These are phyloP conservation scores for Cunninghamia lanceolata DNA, from an alignment of 75 land plant species.

Conservation along the genomic window DNA sequence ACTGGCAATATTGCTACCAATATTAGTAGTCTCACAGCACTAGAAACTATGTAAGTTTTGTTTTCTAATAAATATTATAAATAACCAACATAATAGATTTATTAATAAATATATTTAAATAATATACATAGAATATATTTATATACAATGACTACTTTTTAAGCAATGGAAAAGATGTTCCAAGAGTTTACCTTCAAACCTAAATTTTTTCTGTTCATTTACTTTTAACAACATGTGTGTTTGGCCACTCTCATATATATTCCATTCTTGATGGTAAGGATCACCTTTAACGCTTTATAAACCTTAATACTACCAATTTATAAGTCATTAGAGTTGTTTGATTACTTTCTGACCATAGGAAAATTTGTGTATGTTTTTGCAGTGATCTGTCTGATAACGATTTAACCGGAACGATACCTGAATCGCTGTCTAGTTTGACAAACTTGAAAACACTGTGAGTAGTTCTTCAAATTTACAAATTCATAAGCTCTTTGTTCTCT, in stretches of 20 bases:
- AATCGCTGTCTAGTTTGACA: constrained; percentile 13
- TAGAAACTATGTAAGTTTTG: neutral
- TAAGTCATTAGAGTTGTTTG: too few species aligned
- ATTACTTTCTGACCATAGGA: too few species aligned
- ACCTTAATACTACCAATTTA: too few species aligned
- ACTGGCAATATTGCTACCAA: neutral
- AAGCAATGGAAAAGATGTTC: too few species aligned
- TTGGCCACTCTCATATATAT: too few species aligned
- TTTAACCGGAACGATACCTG: constrained; percentile 28
- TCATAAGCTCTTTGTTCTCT: neutral
- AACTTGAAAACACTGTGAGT: constrained; percentile 11
- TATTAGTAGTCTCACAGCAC: neutral
- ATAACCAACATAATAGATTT: neutral
- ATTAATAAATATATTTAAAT: too few species aligned
- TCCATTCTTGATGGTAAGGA: too few species aligned
- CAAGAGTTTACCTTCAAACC: too few species aligned
- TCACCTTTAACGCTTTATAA: too few species aligned
- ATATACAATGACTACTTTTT: neutral
- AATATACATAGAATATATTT: neutral
- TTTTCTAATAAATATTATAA: neutral
- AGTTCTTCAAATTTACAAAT: neutral
- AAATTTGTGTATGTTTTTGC: neutral
- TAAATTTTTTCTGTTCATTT: too few species aligned
- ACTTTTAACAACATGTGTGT: too few species aligned
- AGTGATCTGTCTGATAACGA: constrained; percentile 37